phyloP scores from a whole-genome alignment of 345 rosid genomes.

The Arabidopsis arenosa region DNA sequence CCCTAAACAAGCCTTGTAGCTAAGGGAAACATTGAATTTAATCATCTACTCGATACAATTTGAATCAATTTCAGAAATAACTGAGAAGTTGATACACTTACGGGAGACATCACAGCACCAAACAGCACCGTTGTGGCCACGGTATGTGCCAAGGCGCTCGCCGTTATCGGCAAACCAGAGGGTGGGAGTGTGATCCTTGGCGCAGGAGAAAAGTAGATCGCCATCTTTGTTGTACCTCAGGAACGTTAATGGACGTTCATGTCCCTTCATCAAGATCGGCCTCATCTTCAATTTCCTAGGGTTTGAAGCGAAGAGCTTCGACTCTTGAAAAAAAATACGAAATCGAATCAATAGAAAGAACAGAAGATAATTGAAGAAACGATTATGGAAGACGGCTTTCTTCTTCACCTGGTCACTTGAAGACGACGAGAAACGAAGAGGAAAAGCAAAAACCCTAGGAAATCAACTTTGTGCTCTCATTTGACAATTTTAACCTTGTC shows the following conservation, averaged over 20 bases:
- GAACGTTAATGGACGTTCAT: slow-evolving; percentile 94
- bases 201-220: slow-evolving; percentile 92
- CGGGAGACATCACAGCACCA: slow-evolving; percentile 96
- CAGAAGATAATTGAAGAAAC: not conserved
- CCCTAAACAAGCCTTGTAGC: not conserved
- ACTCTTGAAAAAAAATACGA: not conserved
- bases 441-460: too few species aligned
- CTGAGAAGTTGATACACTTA: slow-evolving; percentile 26
- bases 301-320: slow-evolving; percentile 3
- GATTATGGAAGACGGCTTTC: too few species aligned
- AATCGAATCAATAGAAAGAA: not conserved
- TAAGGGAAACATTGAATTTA: not conserved
- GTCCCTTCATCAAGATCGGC: slow-evolving; percentile 94
- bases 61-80: not conserved
- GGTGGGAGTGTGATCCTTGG: slow-evolving; percentile 92
- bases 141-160: slow-evolving; percentile 91
- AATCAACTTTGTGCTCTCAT: too few species aligned
- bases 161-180: slow-evolving; percentile 98
- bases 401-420: too few species aligned
- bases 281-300: slow-evolving; percentile 54
- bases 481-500: too few species aligned
- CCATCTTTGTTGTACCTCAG: slow-evolving; percentile 91
- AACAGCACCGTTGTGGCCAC: slow-evolving; percentile 98
- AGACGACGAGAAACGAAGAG: too few species aligned
- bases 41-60: not conserved